These are phyloP conservation scores for Psilocybe sp. DNA, from an alignment of 768 basidiomycete genomes.

Conservation along the genomic window DNA sequence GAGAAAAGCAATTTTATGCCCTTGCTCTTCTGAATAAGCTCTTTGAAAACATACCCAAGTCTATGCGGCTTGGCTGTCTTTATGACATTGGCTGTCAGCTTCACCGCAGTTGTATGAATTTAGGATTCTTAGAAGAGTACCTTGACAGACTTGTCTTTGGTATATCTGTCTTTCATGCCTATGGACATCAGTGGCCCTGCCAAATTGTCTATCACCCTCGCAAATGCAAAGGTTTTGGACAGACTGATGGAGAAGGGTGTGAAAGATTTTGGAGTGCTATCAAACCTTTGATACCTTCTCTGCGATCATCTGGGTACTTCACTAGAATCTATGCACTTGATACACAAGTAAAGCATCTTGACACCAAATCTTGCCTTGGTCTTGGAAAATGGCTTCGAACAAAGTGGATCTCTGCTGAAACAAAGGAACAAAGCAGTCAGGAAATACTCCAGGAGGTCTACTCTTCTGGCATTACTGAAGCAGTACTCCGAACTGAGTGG, in stretches of 20 bases:
- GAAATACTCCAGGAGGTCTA: too few relatives aligned
- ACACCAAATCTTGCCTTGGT: not conserved
- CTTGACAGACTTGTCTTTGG: slow-evolving; percentile 21
- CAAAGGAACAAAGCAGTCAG: too few relatives aligned
- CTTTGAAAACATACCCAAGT: slow-evolving; percentile 26
- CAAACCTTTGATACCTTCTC: slow-evolving; percentile 12
- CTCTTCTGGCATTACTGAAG: too few relatives aligned
- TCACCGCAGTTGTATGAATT: slow-evolving; percentile 1
- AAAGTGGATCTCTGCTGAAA: too few relatives aligned
- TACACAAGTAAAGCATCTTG: slow-evolving; percentile 6
- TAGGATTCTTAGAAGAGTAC: slow-evolving; percentile 21
- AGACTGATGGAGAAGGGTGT: slow-evolving; percentile 24
- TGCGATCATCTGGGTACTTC: not conserved
- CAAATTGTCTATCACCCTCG: slow-evolving; percentile 32
- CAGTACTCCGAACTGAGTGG: too few relatives aligned
- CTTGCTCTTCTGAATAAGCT: slow-evolving; percentile 27
- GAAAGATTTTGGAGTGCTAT: slow-evolving; percentile 31
- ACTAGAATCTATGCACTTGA: slow-evolving; percentile 5
- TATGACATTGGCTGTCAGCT: too few relatives aligned
- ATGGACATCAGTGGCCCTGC: slow-evolving; percentile 37
- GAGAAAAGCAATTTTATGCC: slow-evolving; percentile 30
- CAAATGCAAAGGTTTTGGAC: slow-evolving; percentile 23
- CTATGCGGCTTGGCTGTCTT: slow-evolving; percentile 3
- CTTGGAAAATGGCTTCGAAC: too few relatives aligned
- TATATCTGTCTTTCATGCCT: slow-evolving; percentile 35